phyloP scores from a whole-genome alignment of 2,329 filamentous ascomycete species.

The Penicillium sp. region DNA sequence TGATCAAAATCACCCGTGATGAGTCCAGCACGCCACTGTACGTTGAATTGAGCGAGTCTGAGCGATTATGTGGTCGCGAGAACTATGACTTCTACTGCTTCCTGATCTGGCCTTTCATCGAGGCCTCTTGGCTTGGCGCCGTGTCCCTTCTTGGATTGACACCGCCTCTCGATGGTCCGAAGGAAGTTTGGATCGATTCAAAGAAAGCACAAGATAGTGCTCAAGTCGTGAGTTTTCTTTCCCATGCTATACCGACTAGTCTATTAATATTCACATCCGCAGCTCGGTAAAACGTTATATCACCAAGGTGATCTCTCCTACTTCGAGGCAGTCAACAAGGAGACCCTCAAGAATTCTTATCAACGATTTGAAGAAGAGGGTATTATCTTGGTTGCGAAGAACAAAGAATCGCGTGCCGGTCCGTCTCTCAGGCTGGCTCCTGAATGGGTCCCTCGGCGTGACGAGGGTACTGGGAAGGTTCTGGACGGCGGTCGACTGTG shows the following conservation, averaged over 20 bases:
- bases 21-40: slow-evolving; percentile 56
- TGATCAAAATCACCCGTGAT: slow-evolving; percentile 65
- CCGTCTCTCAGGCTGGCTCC: slow-evolving; percentile 63
- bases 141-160: slow-evolving; percentile 84
- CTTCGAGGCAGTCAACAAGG: slow-evolving; percentile 97
- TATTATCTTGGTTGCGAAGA: slow-evolving; percentile 72
- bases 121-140: slow-evolving; percentile 87
- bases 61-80: slow-evolving; percentile 76
- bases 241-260: background rate
- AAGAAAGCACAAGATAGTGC: slow-evolving; percentile 76
- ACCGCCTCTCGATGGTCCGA: slow-evolving; percentile 60
- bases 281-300: slow-evolving; percentile 94
- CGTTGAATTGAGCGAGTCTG: slow-evolving; percentile 71
- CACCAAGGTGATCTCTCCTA: slow-evolving; percentile 96
- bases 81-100: slow-evolving; percentile 99
- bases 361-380: slow-evolving; percentile 85
- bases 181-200: slow-evolving; percentile 74
- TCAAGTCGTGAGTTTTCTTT: slow-evolving; percentile 61
- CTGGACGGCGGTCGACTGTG: slow-evolving; percentile 74
- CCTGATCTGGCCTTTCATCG: slow-evolving; percentile 96
- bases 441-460: slow-evolving; percentile 70
- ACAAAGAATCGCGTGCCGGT: slow-evolving; percentile 50
- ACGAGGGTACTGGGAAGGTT: slow-evolving; percentile 59
- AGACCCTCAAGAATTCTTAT: slow-evolving; percentile 93
- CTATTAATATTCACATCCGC: slow-evolving; percentile 16